Evolutionary conservation across 305 asterid species (phyloP).

Genomic region (Stenogyne calaminthoides): DNA sequence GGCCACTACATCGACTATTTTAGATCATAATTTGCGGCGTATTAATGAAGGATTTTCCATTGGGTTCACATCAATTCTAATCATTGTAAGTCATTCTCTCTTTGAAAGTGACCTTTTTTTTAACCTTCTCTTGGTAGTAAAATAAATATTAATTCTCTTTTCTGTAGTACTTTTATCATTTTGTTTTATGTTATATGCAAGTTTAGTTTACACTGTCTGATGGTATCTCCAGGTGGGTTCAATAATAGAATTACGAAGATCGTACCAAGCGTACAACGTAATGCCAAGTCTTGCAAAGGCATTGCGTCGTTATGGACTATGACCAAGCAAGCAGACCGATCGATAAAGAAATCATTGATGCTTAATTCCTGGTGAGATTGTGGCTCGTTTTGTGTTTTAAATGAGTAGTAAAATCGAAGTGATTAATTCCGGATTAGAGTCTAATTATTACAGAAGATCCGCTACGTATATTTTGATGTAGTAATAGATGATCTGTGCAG

Average conservation of each 20-base stretch:
- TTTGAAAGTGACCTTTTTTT: background rate
- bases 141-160: too few species aligned
- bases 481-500: too few species aligned
- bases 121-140: too few species aligned
- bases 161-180: too few species aligned
- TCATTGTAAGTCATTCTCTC: conserved; percentile 66
- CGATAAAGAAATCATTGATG: background rate
- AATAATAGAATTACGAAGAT: conserved; percentile 87
- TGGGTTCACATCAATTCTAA: conserved; percentile 95
- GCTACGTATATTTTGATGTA: too few species aligned
- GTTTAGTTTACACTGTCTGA: background rate
- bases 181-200: background rate
- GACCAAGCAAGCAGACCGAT: conserved; percentile 11
- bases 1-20: conserved; percentile 80
- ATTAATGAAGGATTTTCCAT: conserved; percentile 85
- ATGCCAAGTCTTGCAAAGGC: conserved; percentile 91
- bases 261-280: conserved; percentile 95
- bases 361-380: background rate
- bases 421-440: background rate
- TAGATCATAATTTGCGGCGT: conserved; percentile 81
- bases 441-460: too few species aligned
- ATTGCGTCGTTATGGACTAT: conserved; percentile 75
- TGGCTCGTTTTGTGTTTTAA: background rate
- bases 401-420: background rate
- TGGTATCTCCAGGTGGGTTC: conserved; percentile 78